A percentile compares a stretch with the other conserved stretches of the same genome.
These are phyloP conservation scores for Pythium periplocum DNA, from an alignment of 352 stramenopile species.

Conservation along the genomic window DNA sequence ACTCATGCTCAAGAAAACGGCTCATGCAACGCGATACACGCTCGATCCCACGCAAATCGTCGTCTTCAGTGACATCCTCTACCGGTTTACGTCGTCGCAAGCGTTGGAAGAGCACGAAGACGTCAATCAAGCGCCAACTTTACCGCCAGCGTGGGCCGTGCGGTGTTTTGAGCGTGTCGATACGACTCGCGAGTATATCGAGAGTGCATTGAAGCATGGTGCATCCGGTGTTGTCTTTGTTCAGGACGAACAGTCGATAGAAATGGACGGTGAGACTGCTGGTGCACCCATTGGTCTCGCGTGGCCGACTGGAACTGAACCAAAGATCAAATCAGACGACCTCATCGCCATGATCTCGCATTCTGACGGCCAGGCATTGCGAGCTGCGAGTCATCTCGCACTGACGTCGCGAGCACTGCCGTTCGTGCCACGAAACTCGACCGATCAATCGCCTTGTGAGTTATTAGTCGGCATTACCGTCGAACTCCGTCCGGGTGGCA, in stretches of 20 bases:
- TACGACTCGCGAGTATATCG: constrained; percentile 25
- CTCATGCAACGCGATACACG: constrained; percentile 3
- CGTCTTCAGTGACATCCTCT: constrained; percentile 23
- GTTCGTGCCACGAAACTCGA: constrained; percentile 19
- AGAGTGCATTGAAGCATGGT: constrained; percentile 38
- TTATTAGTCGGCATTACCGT: constrained; percentile 44
- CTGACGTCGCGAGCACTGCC: constrained; percentile 20
- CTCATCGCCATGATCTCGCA: constrained; percentile 35
- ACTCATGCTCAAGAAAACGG: constrained; percentile 40
- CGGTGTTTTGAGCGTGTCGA: constrained; percentile 50
- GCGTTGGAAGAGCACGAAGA: constrained; percentile 16
- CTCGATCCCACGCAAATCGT: neutral
- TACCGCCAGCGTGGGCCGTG: constrained; percentile 20
- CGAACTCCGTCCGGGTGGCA: constrained; percentile 39
- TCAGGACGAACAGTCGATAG: constrained; percentile 22
- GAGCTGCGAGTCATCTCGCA: constrained; percentile 19
- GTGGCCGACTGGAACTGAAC: neutral
- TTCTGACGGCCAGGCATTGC: constrained; percentile 19
- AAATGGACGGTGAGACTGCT: constrained; percentile 17
- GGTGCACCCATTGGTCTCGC: constrained; percentile 7
- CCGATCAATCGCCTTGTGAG: constrained; percentile 18
- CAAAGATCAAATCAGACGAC: constrained; percentile 1
- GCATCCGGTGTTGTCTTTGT: constrained; percentile 45
- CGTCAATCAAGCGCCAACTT: neutral
- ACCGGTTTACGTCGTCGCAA: constrained; percentile 11